These are phyloP conservation scores for Boletus tomentosulus DNA, from an alignment of 768 basidiomycete species.

Conservation along the genomic window DNA sequence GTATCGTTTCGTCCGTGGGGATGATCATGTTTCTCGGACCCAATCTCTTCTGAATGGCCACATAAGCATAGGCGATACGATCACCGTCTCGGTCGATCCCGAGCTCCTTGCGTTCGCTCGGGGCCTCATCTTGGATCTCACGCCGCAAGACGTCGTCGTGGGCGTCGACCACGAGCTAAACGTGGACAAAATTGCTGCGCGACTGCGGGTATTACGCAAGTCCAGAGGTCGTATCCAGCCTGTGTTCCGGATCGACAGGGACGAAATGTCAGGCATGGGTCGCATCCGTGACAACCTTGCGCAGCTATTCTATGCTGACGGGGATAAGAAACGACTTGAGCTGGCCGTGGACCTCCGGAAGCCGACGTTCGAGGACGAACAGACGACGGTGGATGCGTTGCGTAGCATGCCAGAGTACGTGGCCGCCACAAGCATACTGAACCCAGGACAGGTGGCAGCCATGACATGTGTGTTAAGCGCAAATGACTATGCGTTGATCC, in stretches of 20 bases:
- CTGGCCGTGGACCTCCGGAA: conserved; percentile 77
- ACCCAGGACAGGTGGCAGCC: conserved; percentile 67
- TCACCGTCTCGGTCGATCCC: conserved; percentile 86
- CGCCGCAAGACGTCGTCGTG: conserved; percentile 57
- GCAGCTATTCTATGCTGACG: conserved; percentile 77
- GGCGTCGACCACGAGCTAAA: conserved; percentile 83
- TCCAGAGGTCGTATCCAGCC: conserved; percentile 10
- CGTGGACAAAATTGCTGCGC: conserved; percentile 42
- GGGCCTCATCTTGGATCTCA: conserved; percentile 78
- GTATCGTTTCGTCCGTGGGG: conserved; percentile 60
- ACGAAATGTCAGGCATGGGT: conserved; percentile 87
- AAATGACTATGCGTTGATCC: conserved; percentile 83
- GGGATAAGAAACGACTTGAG: conserved; percentile 60
- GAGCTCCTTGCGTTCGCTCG: conserved; percentile 77
- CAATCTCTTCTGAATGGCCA: conserved; percentile 65
- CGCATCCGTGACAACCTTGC: conserved; percentile 89
- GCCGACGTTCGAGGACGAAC: conserved; percentile 56
- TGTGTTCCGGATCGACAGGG: conserved; percentile 87
- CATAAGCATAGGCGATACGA: conserved; percentile 73
- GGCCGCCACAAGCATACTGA: conserved; percentile 44
- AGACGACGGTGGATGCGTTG: conserved; percentile 12
- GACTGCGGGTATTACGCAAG: conserved; percentile 26
- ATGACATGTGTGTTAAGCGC: conserved; percentile 73
- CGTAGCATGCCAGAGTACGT: conserved; percentile 29
- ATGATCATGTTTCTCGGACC: conserved; percentile 3